Evolutionary conservation across 1,139 yeast genomes (phyloP).

Genomic region (Kurtzmaniella natalensis): DNA sequence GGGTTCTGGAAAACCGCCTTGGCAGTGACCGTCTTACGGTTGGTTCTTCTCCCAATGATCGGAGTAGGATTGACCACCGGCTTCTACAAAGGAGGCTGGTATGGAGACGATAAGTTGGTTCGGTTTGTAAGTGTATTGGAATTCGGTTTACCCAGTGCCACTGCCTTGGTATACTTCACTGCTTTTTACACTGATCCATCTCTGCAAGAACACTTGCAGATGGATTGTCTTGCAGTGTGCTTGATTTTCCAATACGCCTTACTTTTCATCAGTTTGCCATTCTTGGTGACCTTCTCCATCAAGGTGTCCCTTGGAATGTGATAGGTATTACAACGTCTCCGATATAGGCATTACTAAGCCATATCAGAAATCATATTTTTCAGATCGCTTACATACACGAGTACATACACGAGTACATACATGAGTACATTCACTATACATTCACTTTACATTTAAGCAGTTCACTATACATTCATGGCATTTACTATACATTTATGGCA

Average conservation of each 20-base stretch:
- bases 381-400: too few species aligned
- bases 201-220: slow-evolving; percentile 59
- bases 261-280: slow-evolving; percentile 60
- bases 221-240: slow-evolving; percentile 77
- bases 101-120: slow-evolving; percentile 44
- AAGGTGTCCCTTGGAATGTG: slow-evolving; percentile 38
- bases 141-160: slow-evolving; percentile 83
- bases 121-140: slow-evolving; percentile 70
- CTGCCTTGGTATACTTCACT: slow-evolving; percentile 77
- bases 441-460: too few species aligned
- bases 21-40: slow-evolving; percentile 29
- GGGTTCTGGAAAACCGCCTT: slow-evolving; percentile 67
- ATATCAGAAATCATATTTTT: too few species aligned
- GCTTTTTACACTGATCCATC: slow-evolving; percentile 74
- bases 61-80: slow-evolving; percentile 47
- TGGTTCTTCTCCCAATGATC: slow-evolving; percentile 38
- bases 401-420: too few species aligned
- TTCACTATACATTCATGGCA: too few species aligned
- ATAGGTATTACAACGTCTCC: too few species aligned
- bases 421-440: too few species aligned
- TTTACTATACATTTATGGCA: too few species aligned
- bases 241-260: slow-evolving; percentile 65
- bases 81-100: slow-evolving; percentile 42
- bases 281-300: slow-evolving; percentile 55
- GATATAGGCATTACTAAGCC: too few species aligned